Conservation (phyloP, 257 asterid species). For the Penstemon barbatus region DNA sequence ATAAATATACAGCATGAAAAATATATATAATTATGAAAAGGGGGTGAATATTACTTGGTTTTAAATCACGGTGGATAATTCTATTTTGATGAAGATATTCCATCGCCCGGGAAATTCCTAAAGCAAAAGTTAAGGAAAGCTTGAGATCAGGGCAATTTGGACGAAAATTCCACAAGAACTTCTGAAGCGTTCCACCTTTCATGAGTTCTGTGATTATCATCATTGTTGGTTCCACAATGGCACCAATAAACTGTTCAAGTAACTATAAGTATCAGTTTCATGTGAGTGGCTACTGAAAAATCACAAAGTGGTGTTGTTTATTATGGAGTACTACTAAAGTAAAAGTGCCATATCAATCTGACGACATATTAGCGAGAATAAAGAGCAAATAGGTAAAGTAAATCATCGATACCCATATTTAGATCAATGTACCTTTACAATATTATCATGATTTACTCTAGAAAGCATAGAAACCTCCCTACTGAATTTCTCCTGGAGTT, state of each 20-base stretch:
- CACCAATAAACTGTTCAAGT: slow-evolving; percentile 59
- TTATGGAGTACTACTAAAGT: neutral
- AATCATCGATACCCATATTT: neutral
- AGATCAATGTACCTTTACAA: slow-evolving; percentile 49
- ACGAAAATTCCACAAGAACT: slow-evolving; percentile 52
- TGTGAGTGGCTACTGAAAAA: neutral
- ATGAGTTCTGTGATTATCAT: slow-evolving; percentile 59
- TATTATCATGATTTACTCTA: slow-evolving; percentile 56
- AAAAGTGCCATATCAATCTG: neutral
- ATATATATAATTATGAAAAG: neutral
- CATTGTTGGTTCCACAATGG: slow-evolving; percentile 47
- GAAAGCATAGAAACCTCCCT: slow-evolving; percentile 58
- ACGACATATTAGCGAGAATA: neutral
- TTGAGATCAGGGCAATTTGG: slow-evolving; percentile 52
- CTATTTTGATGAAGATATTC: slow-evolving; percentile 54
- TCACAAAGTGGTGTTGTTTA: neutral
- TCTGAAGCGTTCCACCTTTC: slow-evolving; percentile 71
- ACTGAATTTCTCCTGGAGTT: slow-evolving; percentile 42
- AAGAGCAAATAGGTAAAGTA: neutral
- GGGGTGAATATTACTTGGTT: slow-evolving; percentile 50
- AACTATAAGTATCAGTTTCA: slow-evolving; percentile 14
- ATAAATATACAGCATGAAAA: slow-evolving; percentile 15
- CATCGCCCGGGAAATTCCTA: slow-evolving; percentile 64
- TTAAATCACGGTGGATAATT: slow-evolving; percentile 65
- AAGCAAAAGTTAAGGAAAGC: slow-evolving; percentile 49